Evolutionary conservation across 1,284 basidiomycete species (phyloP).

Genomic region (Chiua sp.): DNA sequence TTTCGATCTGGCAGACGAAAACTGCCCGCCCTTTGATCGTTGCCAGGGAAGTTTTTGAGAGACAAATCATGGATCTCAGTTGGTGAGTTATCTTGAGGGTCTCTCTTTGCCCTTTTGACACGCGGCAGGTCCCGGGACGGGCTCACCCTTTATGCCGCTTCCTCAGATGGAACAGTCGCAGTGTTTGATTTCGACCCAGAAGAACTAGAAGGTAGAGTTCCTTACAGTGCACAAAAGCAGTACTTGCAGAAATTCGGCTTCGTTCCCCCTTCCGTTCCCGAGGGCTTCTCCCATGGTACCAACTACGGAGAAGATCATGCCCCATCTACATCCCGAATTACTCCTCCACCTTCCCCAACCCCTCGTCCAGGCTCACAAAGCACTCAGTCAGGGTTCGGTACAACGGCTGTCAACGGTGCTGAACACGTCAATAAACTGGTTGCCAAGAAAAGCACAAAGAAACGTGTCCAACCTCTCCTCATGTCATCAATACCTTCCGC

Average conservation of each 20-base stretch:
- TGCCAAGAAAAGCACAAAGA: constrained; percentile 76
- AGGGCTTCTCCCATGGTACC: constrained; percentile 65
- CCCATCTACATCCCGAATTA: constrained; percentile 43
- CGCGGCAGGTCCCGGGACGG: constrained; percentile 87
- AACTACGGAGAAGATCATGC: constrained; percentile 30
- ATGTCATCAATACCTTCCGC: constrained; percentile 46
- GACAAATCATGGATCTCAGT: constrained; percentile 94
- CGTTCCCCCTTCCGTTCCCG: constrained; percentile 62
- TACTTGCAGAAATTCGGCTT: constrained; percentile 86
- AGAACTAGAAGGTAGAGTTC: constrained; percentile 86
- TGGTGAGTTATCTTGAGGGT: constrained; percentile 64
- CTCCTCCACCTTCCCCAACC: constrained; percentile 54
- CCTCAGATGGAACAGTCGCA: constrained; percentile 93
- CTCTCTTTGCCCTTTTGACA: constrained; percentile 9
- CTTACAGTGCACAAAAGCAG: constrained; percentile 72
- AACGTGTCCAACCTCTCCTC: constrained; percentile 62
- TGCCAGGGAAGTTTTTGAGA: constrained; percentile 91
- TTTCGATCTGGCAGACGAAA: constrained; percentile 95
- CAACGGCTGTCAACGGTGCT: constrained; percentile 42
- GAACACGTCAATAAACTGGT: constrained; percentile 75
- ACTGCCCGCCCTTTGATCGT: constrained; percentile 90
- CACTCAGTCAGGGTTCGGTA: constrained; percentile 45
- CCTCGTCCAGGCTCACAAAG: constrained; percentile 36
- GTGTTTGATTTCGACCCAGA: constrained; percentile 82
- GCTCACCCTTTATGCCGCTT: constrained; percentile 91